Evolutionary conservation across 2,329 filamentous ascomycete species (phyloP), one percentile per base, ranked within the genome.

Genomic region (Trichoderma sp.): DNA sequence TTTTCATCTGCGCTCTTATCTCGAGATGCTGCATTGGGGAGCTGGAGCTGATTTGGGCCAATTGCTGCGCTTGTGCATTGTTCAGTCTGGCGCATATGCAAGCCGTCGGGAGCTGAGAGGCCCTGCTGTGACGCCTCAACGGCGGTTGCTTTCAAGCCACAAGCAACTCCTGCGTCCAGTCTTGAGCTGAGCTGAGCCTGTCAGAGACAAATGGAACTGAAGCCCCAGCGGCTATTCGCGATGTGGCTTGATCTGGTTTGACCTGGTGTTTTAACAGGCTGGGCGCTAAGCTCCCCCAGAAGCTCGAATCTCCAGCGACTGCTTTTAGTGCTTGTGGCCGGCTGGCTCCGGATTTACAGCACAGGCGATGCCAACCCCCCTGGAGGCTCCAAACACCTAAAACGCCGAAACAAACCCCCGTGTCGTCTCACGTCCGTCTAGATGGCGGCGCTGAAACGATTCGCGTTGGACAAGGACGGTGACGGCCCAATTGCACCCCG

Each of bases 401-500:
- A 59, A 59, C 69, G 20, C 36, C 58, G 39, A 36, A 58, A 68
- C 43, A 53, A 64, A 50, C 71, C 59, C 64, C 59, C 50, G 53
- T 69, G 30, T 58, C 66, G 71, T 72, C 71, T 65, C 71, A 70
- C 26, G 20, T 72, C 43, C n/a, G 65, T 69, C 47, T 64, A 64
- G 20, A 64, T 26, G 30, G 39, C 58, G 15, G 59, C 53, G 43
- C 66, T 70, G 71, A 72, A 72, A 72, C 71, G 17, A 32, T 30
- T 70, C 58, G 59, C 59, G 71, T 72, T 68, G 63, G 70, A 71
- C 57, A 34, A 43, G 9, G 20, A n/a, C 43, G 32, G 26, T n/a
- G 20, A 30, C 20, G 53, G 63, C 55, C 26, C n/a, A 57, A 39
- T 53, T 53, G 26, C 32, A 39, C 43, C 13, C n/a, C 13, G 57